Percentiles rank a stretch among this genome's conserved stretches.
These are phyloP conservation scores for Aphanomyces euteiches DNA, from an alignment of 352 stramenopile species.

Conservation along the genomic window DNA sequence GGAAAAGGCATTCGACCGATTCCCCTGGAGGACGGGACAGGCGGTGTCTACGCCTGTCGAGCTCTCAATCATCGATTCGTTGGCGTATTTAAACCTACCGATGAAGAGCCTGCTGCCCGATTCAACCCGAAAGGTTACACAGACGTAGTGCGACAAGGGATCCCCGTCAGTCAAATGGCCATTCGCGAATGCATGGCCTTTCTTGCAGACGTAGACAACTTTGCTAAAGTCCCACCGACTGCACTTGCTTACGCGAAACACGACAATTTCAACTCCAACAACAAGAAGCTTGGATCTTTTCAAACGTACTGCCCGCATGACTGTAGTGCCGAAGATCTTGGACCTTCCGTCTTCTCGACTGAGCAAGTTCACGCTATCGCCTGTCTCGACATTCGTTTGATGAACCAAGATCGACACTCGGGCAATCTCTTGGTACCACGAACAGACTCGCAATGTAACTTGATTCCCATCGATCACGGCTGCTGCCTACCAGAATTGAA, in stretches of 20 bases:
- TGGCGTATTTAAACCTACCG: conserved; percentile 59
- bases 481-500: conserved; percentile 54
- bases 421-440: conserved; percentile 63
- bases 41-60: conserved; percentile 61
- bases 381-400: conserved; percentile 72
- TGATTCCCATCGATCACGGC: conserved; percentile 77
- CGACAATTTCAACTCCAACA: conserved; percentile 37
- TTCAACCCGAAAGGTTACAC: conserved; percentile 54
- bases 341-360: conserved; percentile 41
- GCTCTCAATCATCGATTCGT: conserved; percentile 42
- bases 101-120: conserved; percentile 59
- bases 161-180: conserved; percentile 44
- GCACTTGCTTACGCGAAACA: conserved; percentile 42
- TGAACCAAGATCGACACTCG: conserved; percentile 75
- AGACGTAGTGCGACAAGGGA: conserved; percentile 41
- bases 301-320: conserved; percentile 63
- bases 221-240: conserved; percentile 49
- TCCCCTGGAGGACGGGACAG: conserved; percentile 44
- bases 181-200: conserved; percentile 56
- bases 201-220: conserved; percentile 43
- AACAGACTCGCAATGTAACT: conserved; percentile 29
- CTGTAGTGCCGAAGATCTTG: conserved; percentile 59
- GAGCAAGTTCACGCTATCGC: conserved; percentile 66
- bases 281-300: conserved; percentile 46
- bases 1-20: conserved; percentile 2